Evolutionary conservation across 805 yeast genomes (phyloP).

Genomic region (Blastobotrys muscicola): DNA sequence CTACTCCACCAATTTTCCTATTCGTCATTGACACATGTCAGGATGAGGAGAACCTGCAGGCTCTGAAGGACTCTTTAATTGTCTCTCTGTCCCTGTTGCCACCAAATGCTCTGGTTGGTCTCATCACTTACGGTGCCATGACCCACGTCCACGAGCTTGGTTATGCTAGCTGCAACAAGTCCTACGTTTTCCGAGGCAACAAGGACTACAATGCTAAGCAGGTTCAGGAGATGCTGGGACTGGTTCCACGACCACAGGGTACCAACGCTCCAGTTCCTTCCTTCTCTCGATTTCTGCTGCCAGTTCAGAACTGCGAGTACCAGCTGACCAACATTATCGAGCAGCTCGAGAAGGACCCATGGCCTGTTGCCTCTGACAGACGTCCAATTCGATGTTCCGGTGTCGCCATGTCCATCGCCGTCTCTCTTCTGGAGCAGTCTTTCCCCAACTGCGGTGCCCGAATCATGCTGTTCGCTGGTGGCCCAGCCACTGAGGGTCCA

Average conservation of each 20-base stretch:
- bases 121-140: conserved; percentile 82
- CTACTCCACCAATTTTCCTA: conserved; percentile 75
- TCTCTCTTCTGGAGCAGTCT: conserved; percentile 69
- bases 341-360: conserved; percentile 67
- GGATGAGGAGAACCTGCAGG: conserved; percentile 75
- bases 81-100: conserved; percentile 74
- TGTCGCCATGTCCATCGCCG: conserved; percentile 79
- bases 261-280: conserved; percentile 31
- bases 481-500: conserved; percentile 91
- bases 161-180: conserved; percentile 55
- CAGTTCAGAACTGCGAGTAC: conserved; percentile 70
- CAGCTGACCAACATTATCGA: conserved; percentile 74
- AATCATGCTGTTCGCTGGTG: conserved; percentile 83
- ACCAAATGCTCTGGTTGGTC: conserved; percentile 79
- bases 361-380: conserved; percentile 79
- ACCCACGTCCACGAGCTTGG: conserved; percentile 82
- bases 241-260: conserved; percentile 23
- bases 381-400: conserved; percentile 92
- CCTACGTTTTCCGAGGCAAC: conserved; percentile 79
- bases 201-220: conserved; percentile 61
- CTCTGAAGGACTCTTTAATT: conserved; percentile 73
- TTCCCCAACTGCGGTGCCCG: conserved; percentile 75
- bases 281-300: conserved; percentile 57
- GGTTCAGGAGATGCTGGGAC: conserved; percentile 56
- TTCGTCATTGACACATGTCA: conserved; percentile 84